Base-by-base conservation (phyloP, 768 basidiomycete species). In the Podaxis mareebaensis region DNA sequence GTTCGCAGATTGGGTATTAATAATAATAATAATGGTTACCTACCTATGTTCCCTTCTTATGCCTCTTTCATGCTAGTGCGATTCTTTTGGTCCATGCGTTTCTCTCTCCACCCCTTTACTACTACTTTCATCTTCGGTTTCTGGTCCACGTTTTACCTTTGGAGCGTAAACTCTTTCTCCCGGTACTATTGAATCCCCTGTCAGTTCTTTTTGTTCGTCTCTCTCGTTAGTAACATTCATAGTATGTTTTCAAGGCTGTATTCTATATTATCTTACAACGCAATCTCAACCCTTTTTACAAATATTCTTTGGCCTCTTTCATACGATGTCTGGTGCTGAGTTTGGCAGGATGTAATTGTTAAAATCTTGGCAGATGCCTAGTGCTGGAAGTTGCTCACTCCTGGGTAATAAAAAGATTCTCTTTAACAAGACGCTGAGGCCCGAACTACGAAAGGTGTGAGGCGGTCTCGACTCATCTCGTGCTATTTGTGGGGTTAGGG, bases 1-100 rank as follows among this genome's bases (percentile, higher is more conserved):
- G 77, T 63, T 81, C 80, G 54, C 82, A 85, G 72, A 81, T 78
- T 67, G 81, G 83, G 54, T 85, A 84, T 76, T 86, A 63, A 69
- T 57, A 33, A 28, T 55, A n/a, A 17, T 42, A 30, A 39, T 55
- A 59, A 56, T 42, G 24, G 17, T 38, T 52, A 20, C 48, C 49
- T 60, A 53, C 52, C 36, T 48, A 53, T 22, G 11, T 24, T 11
- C 22, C 4, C 24, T 20, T 49, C 0, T n/a, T 49, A 24, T 24
- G 22, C 22, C n/a, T 4, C 48, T 49, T 49, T 22, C 38, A 17
- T 22, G 38, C 39, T 26, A 24, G n/a, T 17, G 24, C 20, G 12
- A 10, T 7, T 52, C 10, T 53, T 13, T 46, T 46, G 7, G 44
- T 36, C 17, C n/a, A 28, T 30, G 60, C 33, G 33, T 33, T 33